Evolutionary conservation across 2,329 filamentous ascomycete genomes (phyloP), one percentile per base, ranked within the genome.

Genomic region (Apiospora aurea): DNA sequence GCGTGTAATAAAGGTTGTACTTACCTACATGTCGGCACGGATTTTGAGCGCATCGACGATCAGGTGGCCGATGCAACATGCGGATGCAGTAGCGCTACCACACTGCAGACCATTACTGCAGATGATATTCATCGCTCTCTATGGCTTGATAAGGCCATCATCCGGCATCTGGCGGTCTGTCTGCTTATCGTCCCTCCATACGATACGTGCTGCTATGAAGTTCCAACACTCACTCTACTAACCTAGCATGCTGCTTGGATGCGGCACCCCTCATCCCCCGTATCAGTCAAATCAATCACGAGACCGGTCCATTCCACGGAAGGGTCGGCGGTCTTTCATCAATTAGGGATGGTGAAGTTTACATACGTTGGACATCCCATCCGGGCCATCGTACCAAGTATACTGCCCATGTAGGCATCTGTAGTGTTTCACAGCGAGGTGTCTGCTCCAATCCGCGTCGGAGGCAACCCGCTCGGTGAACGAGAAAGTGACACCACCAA

Each of bases 21-120:
- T 61, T 18, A 34, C 29, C 38, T 18, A 10, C 53, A 61, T 38
- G 53, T 38, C 53, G 53, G 38, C 53, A 29, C 53, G 38, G 16
- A 61, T 38, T 38, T 34, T n/a, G 57, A 24, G 29, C 34, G 24
- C 57, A 64, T 64, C 34, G 34, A 41, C 57, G 57, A 64, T 64
- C 57, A 64, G 29, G 57, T 64, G 57, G 57, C 57, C 41, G 57
- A 24, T 64, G 57, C 29, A 64, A 41, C 57, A 64, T 64, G 57
- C 57, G 41, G 29, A 64, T 64, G 57, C 57, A 64, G 29, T 64
- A 64, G 57, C 34, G 57, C 41, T 41, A 64, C 57, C 41, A 64
- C 57, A 64, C 53, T 61, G 53, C 53, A 61, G 29, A 38, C 29
- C 21, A 61, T 61, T 38, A 64, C 57, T 64, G 34, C 57, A 38